These are phyloP conservation scores for Suillus weaverae DNA, from an alignment of 768 basidiomycete genomes.

Conservation along the genomic window DNA sequence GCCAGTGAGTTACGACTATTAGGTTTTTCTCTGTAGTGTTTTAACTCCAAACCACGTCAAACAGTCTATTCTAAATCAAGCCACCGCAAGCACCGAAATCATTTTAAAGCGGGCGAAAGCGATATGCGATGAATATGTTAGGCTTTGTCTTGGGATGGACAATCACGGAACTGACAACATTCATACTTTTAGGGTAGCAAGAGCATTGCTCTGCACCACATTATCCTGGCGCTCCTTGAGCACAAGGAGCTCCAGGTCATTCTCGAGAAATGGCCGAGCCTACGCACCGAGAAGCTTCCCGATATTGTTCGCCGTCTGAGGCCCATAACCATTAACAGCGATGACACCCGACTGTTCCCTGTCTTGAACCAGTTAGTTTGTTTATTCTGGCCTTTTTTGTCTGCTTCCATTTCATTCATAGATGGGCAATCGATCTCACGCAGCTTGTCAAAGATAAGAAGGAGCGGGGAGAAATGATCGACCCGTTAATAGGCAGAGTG, in stretches of 20 bases:
- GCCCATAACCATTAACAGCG: neutral
- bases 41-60: neutral
- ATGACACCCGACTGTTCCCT: neutral
- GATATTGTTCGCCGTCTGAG: constrained; percentile 1
- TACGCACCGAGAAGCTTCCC: neutral
- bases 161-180: neutral
- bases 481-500: constrained; percentile 10
- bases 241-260: neutral
- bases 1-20: neutral
- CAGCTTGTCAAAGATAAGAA: constrained; percentile 8
- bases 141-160: neutral
- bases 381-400: neutral
- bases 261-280: neutral
- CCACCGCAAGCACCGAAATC: neutral
- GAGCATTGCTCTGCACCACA: constrained; percentile 6
- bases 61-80: neutral
- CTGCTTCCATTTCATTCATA: neutral
- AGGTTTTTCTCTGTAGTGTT: neutral
- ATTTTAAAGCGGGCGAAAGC: neutral
- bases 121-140: neutral
- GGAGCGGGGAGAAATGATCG: neutral
- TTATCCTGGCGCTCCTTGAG: constrained; percentile 9
- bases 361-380: neutral
- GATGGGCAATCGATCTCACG: constrained; percentile 9
- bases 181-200: neutral